Conservation (phyloP, 2,329 filamentous ascomycete genomes). For the Fusarium aywerte region DNA sequence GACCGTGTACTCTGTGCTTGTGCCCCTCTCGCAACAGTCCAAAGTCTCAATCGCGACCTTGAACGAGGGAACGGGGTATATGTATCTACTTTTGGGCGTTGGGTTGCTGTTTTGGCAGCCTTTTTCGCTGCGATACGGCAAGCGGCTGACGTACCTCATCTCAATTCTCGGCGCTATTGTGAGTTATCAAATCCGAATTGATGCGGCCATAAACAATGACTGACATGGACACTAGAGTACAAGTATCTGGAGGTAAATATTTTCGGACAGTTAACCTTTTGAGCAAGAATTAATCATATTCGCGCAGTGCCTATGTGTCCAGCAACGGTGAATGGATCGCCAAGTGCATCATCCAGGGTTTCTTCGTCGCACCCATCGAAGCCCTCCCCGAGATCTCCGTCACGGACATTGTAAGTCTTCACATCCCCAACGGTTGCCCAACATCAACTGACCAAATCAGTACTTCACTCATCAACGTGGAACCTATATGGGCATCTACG, state of each 20-base stretch:
- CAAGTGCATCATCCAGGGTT: slow-evolving; percentile 56
- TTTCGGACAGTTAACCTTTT: rapidly evolving
- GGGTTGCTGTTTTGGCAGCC: slow-evolving; percentile 60
- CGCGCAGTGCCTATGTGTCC: slow-evolving; percentile 49
- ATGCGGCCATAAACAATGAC: rapidly evolving
- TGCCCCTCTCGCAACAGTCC: slow-evolving; percentile 50
- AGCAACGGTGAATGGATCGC: slow-evolving; percentile 59
- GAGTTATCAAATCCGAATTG: not conserved
- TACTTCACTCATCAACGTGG: slow-evolving; percentile 57
- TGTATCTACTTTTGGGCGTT: slow-evolving; percentile 60
- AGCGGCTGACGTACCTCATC: slow-evolving; percentile 52
- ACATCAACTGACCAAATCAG: slow-evolving; percentile 1
- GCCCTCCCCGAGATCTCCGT: slow-evolving; percentile 58
- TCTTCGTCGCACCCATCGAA: slow-evolving; percentile 59
- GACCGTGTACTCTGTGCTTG: slow-evolving; percentile 54
- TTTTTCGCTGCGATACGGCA: slow-evolving; percentile 58
- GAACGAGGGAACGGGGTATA: slow-evolving; percentile 55
- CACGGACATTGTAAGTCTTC: slow-evolving; percentile 51
- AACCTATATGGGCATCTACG: slow-evolving; percentile 57
- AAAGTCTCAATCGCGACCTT: slow-evolving; percentile 50
- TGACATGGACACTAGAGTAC: slow-evolving; percentile 20
- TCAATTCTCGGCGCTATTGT: slow-evolving; percentile 51
- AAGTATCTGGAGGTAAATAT: slow-evolving; percentile 40
- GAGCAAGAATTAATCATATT: not conserved
- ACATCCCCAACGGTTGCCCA: rapidly evolving